Evolutionary conservation across 2,329 filamentous ascomycete species (phyloP).

Genomic region (Alternaria ethzedia): DNA sequence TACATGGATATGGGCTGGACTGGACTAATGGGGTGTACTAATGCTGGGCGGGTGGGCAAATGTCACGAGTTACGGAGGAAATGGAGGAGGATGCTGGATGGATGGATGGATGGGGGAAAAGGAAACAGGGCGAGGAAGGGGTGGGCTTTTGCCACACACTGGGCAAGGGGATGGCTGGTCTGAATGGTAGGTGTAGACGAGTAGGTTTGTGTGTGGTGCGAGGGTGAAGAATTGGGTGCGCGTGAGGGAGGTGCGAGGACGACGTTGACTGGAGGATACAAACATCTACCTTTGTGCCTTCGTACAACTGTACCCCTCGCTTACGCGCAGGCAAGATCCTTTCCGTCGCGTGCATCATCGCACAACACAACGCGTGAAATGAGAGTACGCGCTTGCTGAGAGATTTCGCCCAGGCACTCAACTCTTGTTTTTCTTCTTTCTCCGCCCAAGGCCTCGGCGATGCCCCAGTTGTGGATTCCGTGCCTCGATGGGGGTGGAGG

Average conservation of each 20-base stretch:
- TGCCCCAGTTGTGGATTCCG: not conserved
- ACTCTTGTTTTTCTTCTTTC: not conserved
- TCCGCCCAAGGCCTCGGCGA: not conserved
- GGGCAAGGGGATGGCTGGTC: not conserved
- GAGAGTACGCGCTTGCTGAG: not conserved
- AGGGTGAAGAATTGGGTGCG: not conserved
- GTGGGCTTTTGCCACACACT: not conserved
- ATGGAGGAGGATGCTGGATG: not conserved
- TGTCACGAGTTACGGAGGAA: not conserved
- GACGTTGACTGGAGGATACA: not conserved
- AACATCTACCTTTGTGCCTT: not conserved
- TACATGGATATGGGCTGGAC: not conserved
- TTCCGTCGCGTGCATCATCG: slow-evolving; percentile 1
- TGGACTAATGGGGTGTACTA: not conserved
- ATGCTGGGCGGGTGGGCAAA: not conserved
- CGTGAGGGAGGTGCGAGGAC: not conserved
- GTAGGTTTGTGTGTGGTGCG: not conserved
- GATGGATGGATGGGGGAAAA: not conserved
- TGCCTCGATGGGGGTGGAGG: not conserved
- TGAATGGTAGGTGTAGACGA: not conserved
- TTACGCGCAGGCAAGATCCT: not conserved
- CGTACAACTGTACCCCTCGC: not conserved
- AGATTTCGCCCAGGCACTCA: not conserved
- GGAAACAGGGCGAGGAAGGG: not conserved
- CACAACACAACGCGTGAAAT: not conserved